These are phyloP conservation scores for Ascochyta rabiei DNA, from an alignment of 2,329 filamentous ascomycete genomes.

Conservation along the genomic window DNA sequence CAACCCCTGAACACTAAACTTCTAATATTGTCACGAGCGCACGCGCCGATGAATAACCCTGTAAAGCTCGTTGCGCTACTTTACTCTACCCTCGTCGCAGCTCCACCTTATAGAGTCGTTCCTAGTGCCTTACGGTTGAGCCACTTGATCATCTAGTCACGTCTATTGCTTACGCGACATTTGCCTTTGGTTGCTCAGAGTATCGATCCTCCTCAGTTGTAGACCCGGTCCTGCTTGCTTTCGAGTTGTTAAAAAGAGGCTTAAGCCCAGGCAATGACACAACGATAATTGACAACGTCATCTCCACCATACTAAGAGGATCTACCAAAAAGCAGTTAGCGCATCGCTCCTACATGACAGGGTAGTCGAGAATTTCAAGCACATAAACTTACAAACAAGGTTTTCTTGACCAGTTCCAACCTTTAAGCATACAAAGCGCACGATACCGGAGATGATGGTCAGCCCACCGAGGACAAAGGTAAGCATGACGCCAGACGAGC, in stretches of 20 bases:
- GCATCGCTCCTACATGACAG: too few relatives aligned
- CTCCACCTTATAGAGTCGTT: too few relatives aligned
- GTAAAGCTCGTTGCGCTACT: too few relatives aligned
- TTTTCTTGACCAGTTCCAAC: constrained; percentile 31
- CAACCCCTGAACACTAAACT: too few relatives aligned
- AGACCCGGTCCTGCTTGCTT: background rate
- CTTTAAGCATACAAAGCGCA: constrained; percentile 26
- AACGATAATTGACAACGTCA: constrained; percentile 31
- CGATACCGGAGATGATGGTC: constrained; percentile 26
- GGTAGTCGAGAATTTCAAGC: background rate
- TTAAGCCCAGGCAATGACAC: constrained; percentile 28
- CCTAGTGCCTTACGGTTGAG: too few relatives aligned
- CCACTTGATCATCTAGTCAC: too few relatives aligned
- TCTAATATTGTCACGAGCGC: too few relatives aligned
- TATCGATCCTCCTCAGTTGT: constrained; percentile 1
- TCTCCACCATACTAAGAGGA: constrained; percentile 31
- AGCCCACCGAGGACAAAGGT: constrained; percentile 26
- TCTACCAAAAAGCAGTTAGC: constrained; percentile 4
- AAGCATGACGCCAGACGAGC: constrained; percentile 19
- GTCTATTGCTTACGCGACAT: background rate
- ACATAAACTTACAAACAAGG: constrained; percentile 30
- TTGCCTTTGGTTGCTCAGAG: background rate
- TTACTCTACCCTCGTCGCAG: too few relatives aligned
- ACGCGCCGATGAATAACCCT: too few relatives aligned
- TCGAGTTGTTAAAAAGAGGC: constrained; percentile 11